phyloP scores from a whole-genome alignment of 2,329 filamentous ascomycete species.

The Esteya vermicola region DNA sequence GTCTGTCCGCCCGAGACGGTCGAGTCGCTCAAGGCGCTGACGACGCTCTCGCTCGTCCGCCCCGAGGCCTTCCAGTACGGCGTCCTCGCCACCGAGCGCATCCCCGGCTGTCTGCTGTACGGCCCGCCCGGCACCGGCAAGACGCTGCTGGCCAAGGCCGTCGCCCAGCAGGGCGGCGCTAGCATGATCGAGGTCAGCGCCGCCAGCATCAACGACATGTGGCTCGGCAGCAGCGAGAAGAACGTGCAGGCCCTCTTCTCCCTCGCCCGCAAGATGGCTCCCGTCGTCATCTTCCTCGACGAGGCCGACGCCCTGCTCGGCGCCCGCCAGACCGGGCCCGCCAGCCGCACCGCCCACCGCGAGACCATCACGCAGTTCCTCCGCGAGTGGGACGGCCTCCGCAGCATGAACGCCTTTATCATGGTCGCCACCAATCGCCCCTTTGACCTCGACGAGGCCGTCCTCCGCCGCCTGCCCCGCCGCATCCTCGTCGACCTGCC shows the following conservation, averaged over 20 bases:
- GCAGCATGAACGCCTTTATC: conserved; percentile 62
- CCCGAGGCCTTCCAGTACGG: conserved; percentile 96
- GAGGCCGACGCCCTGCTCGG: conserved; percentile 90
- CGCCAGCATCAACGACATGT: conserved; percentile 90
- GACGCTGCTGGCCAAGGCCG: conserved; percentile 54
- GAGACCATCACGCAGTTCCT: conserved; percentile 96
- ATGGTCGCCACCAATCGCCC: conserved; percentile 97
- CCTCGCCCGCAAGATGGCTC: conserved; percentile 78
- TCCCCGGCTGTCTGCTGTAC: conserved; percentile 78
- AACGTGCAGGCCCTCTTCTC: conserved; percentile 87
- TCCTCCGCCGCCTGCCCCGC: conserved; percentile 61
- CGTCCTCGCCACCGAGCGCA: conserved; percentile 78
- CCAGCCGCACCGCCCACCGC: conserved; percentile 53
- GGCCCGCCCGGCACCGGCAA: conserved; percentile 74
- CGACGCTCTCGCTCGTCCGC: conserved; percentile 69
- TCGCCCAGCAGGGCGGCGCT: conserved; percentile 53
- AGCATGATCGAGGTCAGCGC: conserved; percentile 79
- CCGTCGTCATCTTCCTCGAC: conserved; percentile 91
- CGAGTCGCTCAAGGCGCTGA: conserved; percentile 77
- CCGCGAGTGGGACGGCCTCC: conserved; percentile 90
- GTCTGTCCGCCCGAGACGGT: conserved; percentile 72
- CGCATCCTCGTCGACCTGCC: conserved; percentile 63
- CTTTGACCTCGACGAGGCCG: conserved; percentile 84
- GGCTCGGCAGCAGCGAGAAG: conserved; percentile 91
- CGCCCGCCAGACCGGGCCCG: conserved; percentile 51